phyloP scores from a whole-genome alignment of 2,329 filamentous ascomycete genomes.

The Huntiella moniliformis region DNA sequence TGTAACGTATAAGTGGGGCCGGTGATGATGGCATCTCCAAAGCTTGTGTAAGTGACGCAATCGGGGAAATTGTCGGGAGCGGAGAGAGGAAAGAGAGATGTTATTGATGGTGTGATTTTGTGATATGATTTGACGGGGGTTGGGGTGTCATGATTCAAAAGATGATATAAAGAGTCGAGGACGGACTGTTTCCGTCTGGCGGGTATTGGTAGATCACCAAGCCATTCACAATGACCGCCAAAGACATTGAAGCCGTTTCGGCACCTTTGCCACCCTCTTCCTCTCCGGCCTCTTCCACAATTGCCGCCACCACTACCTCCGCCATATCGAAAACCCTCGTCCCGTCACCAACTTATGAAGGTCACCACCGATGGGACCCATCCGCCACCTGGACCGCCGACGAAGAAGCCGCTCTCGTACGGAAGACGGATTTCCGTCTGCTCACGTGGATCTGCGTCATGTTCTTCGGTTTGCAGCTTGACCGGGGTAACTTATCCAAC shows the following conservation, averaged over 20 bases:
- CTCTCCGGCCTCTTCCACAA: background rate
- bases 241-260: constrained; percentile 7
- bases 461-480: constrained; percentile 46
- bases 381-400: constrained; percentile 29
- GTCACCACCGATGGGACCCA: constrained; percentile 24
- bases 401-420: constrained; percentile 36
- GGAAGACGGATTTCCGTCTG: constrained; percentile 24
- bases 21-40: background rate
- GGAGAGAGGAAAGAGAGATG: too few species aligned
- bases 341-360: constrained; percentile 22
- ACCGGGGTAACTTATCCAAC: constrained; percentile 43
- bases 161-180: too few species aligned
- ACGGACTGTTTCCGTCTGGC: too few species aligned
- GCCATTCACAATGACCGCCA: background rate
- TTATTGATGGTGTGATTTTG: too few species aligned
- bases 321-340: constrained; percentile 3
- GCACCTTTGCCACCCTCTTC: background rate
- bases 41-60: too few species aligned
- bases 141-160: too few species aligned
- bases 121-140: too few species aligned
- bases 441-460: constrained; percentile 26
- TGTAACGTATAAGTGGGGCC: constrained; percentile 1
- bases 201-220: too few species aligned
- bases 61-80: too few species aligned
- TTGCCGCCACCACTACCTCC: background rate